Base-by-base conservation (phyloP, 129 eudicot species). In the Chrysanthemum seticuspe region DNA sequence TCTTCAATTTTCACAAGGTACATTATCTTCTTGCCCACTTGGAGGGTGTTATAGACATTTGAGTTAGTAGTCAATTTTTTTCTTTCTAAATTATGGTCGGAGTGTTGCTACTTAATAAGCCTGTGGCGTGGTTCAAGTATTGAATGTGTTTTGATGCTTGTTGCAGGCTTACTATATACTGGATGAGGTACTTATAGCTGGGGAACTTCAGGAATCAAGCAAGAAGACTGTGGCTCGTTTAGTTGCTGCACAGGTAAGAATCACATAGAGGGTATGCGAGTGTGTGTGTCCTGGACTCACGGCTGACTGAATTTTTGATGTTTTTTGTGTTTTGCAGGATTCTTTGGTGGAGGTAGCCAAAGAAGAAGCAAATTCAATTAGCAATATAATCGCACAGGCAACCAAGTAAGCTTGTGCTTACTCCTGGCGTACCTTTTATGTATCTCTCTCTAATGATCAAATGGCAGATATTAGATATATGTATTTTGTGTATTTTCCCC, bases 161-260 rank as follows among this genome's bases (percentile, higher is more conserved):
- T 71, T 71, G 74, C 97, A 89, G 96, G 98, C 98, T 70, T 93
- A 89, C 71, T 93, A 85, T 81, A 89, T 93, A 76, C 71, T 93
- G 84, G 98, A 93, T 63, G 98, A 93, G 85, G 80, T 89, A 70
- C 63, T 93, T 59, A 93, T 93, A 57, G 96, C 96, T 48, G 98
- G 98, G 76, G 98, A 93, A 82, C 96, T 93, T 71, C 98, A 89
- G 76, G 98, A 93, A 76, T 89, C 98, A 18, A 93, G 96, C 85
- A 93, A 93, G 89, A 93, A 89, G 83, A 80, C 95, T 1, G 92
- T 93, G 77, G 92, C 90, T 44, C 97, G 94, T 66, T 70, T 92
- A 80, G 81, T 92, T 21, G 96, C 93, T 48, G 78, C 96, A 16
- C 97, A 92, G 94, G 96, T 92, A 74, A 9, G n/a, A 36, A 21